phyloP scores from a whole-genome alignment of 495 filamentous ascomycete species.

The Coniosporium apollinis region DNA sequence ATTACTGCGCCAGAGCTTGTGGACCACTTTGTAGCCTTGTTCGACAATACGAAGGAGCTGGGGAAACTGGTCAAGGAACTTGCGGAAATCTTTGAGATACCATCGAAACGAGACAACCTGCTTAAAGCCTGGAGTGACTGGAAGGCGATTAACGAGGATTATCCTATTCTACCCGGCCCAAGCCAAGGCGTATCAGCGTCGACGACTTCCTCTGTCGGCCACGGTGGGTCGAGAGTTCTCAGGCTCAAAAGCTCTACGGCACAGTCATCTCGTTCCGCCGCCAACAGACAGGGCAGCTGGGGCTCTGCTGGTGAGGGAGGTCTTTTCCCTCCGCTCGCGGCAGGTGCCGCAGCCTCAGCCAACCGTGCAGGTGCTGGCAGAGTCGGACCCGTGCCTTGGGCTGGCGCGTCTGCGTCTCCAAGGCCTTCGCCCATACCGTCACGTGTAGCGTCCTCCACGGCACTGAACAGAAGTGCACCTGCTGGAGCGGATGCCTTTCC shows the following conservation, averaged over 20 bases:
- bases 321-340: slow-evolving; percentile 20
- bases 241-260: slow-evolving; percentile 65
- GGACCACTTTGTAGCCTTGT: slow-evolving; percentile 64
- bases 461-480: slow-evolving; percentile 15
- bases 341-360: slow-evolving; percentile 17
- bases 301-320: slow-evolving; percentile 13
- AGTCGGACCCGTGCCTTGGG: slow-evolving; percentile 36
- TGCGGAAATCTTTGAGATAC: slow-evolving; percentile 81
- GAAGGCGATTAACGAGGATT: slow-evolving; percentile 91
- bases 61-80: slow-evolving; percentile 86
- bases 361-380: slow-evolving; percentile 23
- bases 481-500: slow-evolving; percentile 51
- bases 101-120: slow-evolving; percentile 50
- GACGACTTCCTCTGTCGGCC: slow-evolving; percentile 29
- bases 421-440: slow-evolving; percentile 12
- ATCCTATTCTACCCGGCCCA: slow-evolving; percentile 68
- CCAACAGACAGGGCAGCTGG: slow-evolving; percentile 35
- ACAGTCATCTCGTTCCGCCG: slow-evolving; percentile 47
- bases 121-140: slow-evolving; percentile 83
- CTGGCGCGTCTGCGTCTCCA: slow-evolving; percentile 17
- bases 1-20: slow-evolving; percentile 60
- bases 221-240: slow-evolving; percentile 44
- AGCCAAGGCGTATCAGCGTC: slow-evolving; percentile 36
- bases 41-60: slow-evolving; percentile 63
- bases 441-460: slow-evolving; percentile 16